A percentile compares a stretch with the other conserved stretches of the same genome.
These are phyloP conservation scores for Chalciporus chontae DNA, from an alignment of 768 basidiomycete species.

Conservation along the genomic window DNA sequence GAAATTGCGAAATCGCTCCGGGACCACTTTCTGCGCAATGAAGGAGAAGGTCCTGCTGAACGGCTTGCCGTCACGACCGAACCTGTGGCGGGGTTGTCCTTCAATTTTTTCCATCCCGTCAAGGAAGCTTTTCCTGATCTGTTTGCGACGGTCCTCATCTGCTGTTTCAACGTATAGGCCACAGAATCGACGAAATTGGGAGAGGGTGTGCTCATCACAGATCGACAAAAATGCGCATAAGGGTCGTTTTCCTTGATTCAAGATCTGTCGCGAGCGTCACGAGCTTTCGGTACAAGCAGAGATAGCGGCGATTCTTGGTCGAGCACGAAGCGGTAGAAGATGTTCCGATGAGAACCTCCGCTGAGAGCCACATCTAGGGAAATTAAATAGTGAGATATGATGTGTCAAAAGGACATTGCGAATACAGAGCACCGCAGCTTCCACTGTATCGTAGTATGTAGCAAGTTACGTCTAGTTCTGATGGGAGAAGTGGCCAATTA, in stretches of 20 bases:
- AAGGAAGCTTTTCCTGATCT: constrained; percentile 15
- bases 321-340: constrained; percentile 29
- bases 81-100: neutral
- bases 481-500: too few species aligned
- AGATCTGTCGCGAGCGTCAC: constrained; percentile 11
- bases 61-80: constrained; percentile 15
- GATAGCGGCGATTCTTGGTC: constrained; percentile 24
- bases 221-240: constrained; percentile 23
- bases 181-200: constrained; percentile 22
- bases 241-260: constrained; percentile 27
- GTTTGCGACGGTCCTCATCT: constrained; percentile 4
- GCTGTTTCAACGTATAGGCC: constrained; percentile 12
- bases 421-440: too few species aligned
- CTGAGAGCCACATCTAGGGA: constrained; percentile 12
- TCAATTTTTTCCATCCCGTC: constrained; percentile 20
- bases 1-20: constrained; percentile 23
- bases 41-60: constrained; percentile 27
- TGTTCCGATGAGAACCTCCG: constrained; percentile 23
- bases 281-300: constrained; percentile 24
- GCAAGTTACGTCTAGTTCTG: too few species aligned
- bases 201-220: constrained; percentile 24
- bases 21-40: constrained; percentile 4
- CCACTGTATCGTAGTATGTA: too few species aligned
- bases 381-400: too few species aligned
- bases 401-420: too few species aligned